phyloP scores from a whole-genome alignment of 768 basidiomycete species.

The Leccinum aurantiacum region DNA sequence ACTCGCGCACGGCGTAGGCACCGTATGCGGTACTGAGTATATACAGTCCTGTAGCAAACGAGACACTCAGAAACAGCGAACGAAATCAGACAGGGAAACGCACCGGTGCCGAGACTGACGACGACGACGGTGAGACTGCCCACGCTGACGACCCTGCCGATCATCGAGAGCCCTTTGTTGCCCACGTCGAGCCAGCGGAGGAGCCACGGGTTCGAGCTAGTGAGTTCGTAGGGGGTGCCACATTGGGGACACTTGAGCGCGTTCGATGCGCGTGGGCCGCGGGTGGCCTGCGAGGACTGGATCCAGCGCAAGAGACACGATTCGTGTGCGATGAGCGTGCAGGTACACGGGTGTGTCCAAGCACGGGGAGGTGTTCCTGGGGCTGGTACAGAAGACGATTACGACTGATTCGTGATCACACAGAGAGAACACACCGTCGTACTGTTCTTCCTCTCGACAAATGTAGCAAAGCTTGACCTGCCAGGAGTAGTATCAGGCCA shows the following conservation, averaged over 20 bases:
- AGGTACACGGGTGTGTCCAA: constrained; percentile 82
- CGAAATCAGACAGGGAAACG: constrained; percentile 22
- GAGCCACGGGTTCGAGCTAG: constrained; percentile 58
- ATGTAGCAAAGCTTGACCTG: constrained; percentile 79
- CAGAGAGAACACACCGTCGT: constrained; percentile 37
- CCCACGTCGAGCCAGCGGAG: constrained; percentile 51
- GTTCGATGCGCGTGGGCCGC: constrained; percentile 48
- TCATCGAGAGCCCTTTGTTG: constrained; percentile 48
- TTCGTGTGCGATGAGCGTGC: constrained; percentile 80
- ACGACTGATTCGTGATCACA: constrained; percentile 1
- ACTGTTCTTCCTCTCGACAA: constrained; percentile 69
- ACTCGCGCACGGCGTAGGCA: constrained; percentile 65
- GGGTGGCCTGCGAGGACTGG: constrained; percentile 60
- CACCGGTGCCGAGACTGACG: constrained; percentile 62
- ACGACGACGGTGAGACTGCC: constrained; percentile 50
- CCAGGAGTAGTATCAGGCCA: constrained; percentile 1
- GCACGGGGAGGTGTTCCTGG: constrained; percentile 48
- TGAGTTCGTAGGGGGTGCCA: constrained; percentile 60
- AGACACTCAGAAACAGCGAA: not conserved
- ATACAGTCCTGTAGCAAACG: constrained; percentile 39
- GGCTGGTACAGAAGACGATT: constrained; percentile 25
- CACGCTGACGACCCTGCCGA: constrained; percentile 54
- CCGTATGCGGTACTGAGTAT: constrained; percentile 65
- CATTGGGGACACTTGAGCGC: constrained; percentile 84
- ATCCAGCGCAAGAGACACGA: constrained; percentile 81